A percentile compares a stretch with the other conserved stretches of the same genome.
Conservation (phyloP, 2,329 filamentous ascomycete species). For the Aspergillus transmontanensis region DNA sequence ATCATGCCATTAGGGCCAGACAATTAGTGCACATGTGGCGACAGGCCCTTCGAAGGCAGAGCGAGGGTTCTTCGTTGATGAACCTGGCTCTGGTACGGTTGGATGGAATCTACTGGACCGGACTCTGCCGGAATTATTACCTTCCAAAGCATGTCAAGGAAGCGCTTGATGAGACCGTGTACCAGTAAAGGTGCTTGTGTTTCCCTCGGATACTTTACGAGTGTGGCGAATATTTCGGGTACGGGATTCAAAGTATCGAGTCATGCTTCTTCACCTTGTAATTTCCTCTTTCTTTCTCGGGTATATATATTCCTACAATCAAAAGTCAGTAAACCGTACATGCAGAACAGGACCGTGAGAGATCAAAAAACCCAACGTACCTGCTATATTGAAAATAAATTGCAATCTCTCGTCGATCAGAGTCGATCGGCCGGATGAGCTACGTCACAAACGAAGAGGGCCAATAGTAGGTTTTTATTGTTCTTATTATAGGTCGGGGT, state of each 20-base stretch:
- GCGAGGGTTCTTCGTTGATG: conserved; percentile 19
- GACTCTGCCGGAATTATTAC: conserved; percentile 18
- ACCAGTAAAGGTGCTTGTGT: neutral
- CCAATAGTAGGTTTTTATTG: neutral
- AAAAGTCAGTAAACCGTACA: neutral
- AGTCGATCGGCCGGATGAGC: neutral
- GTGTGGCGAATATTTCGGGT: neutral
- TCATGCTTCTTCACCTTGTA: neutral
- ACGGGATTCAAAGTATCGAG: neutral
- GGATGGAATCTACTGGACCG: conserved; percentile 20
- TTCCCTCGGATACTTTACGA: neutral
- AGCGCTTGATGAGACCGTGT: neutral
- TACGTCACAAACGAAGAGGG: neutral
- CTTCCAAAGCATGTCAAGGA: conserved; percentile 15
- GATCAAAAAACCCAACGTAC: neutral
- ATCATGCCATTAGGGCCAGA: conserved; percentile 15
- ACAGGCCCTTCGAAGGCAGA: conserved; percentile 20
- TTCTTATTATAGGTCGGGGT: conserved; percentile 3
- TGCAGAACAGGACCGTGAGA: neutral
- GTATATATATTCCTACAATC: neutral
- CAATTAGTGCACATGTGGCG: conserved; percentile 22
- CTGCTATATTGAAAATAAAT: neutral
- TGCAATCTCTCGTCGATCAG: neutral
- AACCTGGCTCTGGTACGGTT: conserved; percentile 22
- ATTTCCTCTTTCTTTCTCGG: neutral